Base-by-base conservation (phyloP, 257 asterid genomes). In the Jaltomata sinuosa region DNA sequence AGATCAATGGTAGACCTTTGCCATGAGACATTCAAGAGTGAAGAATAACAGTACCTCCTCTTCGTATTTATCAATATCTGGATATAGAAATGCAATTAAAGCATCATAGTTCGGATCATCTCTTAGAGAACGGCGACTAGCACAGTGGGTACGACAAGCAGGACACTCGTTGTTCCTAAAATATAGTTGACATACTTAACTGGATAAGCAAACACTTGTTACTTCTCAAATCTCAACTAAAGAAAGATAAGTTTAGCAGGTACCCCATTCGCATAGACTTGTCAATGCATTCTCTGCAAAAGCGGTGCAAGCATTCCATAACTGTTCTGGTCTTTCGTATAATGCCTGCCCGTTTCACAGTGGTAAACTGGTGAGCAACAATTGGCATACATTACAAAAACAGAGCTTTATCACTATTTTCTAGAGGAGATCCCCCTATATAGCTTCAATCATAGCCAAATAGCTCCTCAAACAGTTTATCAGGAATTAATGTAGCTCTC, bases 191-290 rank as follows among this genome's bases (percentile, higher is more conserved):
- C 32, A 40, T 65, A 80, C 31, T 29, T 21, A 77, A 77, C 64
- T 29, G 47, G 31, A 77, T 50, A 77, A 77, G 25, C 82, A 47
- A 18, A 77, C 25, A 18, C 64, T 29, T 11, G 11, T 49, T 77
- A 77, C 45, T 77, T 77, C 62, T 77, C 64, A 77, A 50, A 27
- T 77, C 64, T 77, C 64, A 77, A 77, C 64, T 77, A 27, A 29
- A 8, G 82, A 50, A 49, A 50, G 38, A 77, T 77, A 77, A 49
- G 82, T 77, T 50, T 29, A 49, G 82, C 59, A 53, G 84, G 81
- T 91, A 94, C 98, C 99, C 98, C 82, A 97, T 93, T 81, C 99
- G 98, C 99, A 97, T 97, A 83, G 99, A 95, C 90, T 97, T 97
- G 93, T 95, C 99, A 85, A 97, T 97, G 92, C 99, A 97, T 88